Conservation (phyloP, 495 filamentous ascomycete genomes). For the Margaritispora aquatica region DNA sequence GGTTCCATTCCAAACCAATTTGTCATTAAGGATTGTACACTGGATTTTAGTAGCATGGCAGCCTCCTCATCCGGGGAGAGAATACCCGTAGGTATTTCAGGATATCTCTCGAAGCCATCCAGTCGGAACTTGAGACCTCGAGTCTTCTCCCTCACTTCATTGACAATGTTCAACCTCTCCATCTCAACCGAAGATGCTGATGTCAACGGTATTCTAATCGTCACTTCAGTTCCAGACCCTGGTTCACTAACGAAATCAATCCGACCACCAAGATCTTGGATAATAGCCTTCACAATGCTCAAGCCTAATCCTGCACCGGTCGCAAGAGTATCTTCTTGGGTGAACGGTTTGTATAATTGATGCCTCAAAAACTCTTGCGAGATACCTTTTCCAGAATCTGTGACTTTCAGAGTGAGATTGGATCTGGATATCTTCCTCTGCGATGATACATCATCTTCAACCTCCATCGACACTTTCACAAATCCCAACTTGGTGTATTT, state of each 20-base stretch:
- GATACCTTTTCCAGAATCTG: conserved; percentile 47
- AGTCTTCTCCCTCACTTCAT: conserved; percentile 17
- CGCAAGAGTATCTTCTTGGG: conserved; percentile 60
- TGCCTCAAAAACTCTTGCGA: conserved; percentile 60
- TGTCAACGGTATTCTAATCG: conserved; percentile 41
- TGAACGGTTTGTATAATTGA: conserved; percentile 62
- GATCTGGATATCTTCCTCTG: not conserved
- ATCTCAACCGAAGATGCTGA: conserved; percentile 7
- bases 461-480: conserved; percentile 14
- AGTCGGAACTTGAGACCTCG: conserved; percentile 27
- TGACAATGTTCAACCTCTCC: conserved; percentile 7
- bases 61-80: conserved; percentile 26
- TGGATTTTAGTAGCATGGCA: conserved; percentile 28
- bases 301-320: conserved; percentile 67
- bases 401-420: conserved; percentile 24
- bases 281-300: conserved; percentile 60
- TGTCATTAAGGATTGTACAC: conserved; percentile 25
- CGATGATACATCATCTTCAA: conserved; percentile 6
- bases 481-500: conserved; percentile 29
- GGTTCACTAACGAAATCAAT: conserved; percentile 53
- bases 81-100: conserved; percentile 26
- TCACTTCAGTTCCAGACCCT: conserved; percentile 53
- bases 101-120: conserved; percentile 29
- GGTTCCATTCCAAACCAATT: conserved; percentile 37
- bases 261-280: conserved; percentile 50